A percentile compares a stretch with the other conserved stretches of the same genome.
Evolutionary conservation across 495 filamentous ascomycete genomes (phyloP).

Genomic region (Tuber indicum): DNA sequence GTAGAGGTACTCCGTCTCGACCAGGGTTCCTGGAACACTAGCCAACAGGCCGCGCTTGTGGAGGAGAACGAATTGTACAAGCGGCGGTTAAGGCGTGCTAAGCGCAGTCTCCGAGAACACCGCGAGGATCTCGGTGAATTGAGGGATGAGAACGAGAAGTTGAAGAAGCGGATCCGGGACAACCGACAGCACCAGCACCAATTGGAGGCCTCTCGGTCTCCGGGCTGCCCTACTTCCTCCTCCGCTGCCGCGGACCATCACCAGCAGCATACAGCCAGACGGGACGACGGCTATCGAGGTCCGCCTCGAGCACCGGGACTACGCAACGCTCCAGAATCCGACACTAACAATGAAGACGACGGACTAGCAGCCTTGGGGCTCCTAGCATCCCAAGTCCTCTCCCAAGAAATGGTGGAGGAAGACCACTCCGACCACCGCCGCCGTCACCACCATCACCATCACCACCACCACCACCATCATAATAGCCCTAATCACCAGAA

Average conservation of each 20-base stretch:
- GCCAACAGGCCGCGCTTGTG: slow-evolving; percentile 51
- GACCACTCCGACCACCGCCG: slow-evolving; percentile 12
- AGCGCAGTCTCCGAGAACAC: slow-evolving; percentile 61
- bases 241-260: neutral
- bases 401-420: slow-evolving; percentile 27
- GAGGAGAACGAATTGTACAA: slow-evolving; percentile 58
- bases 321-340: slow-evolving; percentile 2
- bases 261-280: neutral
- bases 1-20: slow-evolving; percentile 74
- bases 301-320: neutral
- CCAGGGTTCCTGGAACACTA: slow-evolving; percentile 48
- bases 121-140: slow-evolving; percentile 61
- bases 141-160: slow-evolving; percentile 62
- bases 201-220: slow-evolving; percentile 35
- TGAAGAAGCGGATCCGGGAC: slow-evolving; percentile 71
- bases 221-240: slow-evolving; percentile 10
- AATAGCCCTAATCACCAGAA: slow-evolving; percentile 20
- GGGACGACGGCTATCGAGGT: neutral
- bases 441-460: neutral
- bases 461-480: neutral
- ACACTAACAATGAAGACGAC: slow-evolving; percentile 20
- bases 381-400: slow-evolving; percentile 31
- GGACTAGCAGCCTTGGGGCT: slow-evolving; percentile 28
- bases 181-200: slow-evolving; percentile 36
- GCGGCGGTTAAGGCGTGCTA: slow-evolving; percentile 62